Conservation (phyloP, 257 asterid genomes). For the Marsdenia floribunda region DNA sequence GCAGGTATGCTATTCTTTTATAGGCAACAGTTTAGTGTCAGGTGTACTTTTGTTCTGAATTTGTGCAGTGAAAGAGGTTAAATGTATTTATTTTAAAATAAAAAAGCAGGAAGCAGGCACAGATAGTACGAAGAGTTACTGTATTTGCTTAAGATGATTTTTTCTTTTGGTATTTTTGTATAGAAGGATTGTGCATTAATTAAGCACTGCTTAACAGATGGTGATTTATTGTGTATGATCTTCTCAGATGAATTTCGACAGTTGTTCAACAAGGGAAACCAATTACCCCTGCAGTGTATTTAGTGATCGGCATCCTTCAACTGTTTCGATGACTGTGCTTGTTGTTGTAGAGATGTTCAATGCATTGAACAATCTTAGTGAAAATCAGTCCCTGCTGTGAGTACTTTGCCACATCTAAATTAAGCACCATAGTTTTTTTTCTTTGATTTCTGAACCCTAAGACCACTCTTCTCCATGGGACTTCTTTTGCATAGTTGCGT, state of each 20-base stretch:
- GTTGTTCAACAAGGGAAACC: slow-evolving; percentile 86
- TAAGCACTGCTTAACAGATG: background rate
- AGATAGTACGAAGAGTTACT: background rate
- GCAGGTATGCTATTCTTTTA: background rate
- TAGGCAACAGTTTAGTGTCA: background rate
- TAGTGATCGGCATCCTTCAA: slow-evolving; percentile 88
- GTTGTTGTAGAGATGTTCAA: slow-evolving; percentile 99
- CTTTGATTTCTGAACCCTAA: background rate
- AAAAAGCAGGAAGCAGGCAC: background rate
- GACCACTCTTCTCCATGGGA: background rate
- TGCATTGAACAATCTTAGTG: slow-evolving; percentile 96
- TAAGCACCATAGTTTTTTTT: background rate
- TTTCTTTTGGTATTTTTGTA: background rate
- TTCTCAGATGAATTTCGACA: slow-evolving; percentile 85
- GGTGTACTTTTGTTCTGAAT: background rate
- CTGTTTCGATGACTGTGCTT: slow-evolving; percentile 96
- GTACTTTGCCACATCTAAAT: slow-evolving; percentile 27
- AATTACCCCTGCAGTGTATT: slow-evolving; percentile 70
- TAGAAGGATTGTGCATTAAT: background rate
- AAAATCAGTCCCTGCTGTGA: slow-evolving; percentile 94
- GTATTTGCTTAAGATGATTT: background rate
- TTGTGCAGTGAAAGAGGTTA: background rate
- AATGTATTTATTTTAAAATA: background rate
- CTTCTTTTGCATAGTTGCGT: background rate
- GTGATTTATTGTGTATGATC: slow-evolving; percentile 11